These are phyloP conservation scores for Sporothrix mexicana DNA, from an alignment of 2,329 filamentous ascomycete species.

Conservation along the genomic window DNA sequence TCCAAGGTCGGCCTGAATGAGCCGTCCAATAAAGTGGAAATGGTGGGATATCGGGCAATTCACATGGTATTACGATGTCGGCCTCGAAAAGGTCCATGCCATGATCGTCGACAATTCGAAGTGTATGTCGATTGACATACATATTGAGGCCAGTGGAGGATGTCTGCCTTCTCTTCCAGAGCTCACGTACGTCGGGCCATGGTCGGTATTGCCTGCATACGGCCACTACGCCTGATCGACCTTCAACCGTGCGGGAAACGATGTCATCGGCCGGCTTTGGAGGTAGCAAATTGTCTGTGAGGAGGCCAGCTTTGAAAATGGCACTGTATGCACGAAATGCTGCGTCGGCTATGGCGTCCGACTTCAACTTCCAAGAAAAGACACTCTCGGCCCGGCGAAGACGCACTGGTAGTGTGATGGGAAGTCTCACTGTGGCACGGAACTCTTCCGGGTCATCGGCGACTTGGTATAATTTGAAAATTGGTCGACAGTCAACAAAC, in stretches of 20 bases:
- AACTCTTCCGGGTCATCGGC: constrained; percentile 41
- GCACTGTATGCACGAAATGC: constrained; percentile 79
- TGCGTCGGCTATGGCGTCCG: constrained; percentile 77
- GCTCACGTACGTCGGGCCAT: constrained; percentile 52
- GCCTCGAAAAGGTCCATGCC: constrained; percentile 47
- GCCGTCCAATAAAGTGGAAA: constrained; percentile 52
- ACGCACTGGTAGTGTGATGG: constrained; percentile 68
- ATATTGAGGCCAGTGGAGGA: not conserved
- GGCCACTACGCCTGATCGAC: constrained; percentile 45
- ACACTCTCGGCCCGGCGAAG: constrained; percentile 61
- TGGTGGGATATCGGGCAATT: constrained; percentile 47
- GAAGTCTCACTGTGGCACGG: constrained; percentile 70
- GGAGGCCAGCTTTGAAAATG: constrained; percentile 71
- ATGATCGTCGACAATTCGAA: constrained; percentile 47
- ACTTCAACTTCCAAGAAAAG: constrained; percentile 70
- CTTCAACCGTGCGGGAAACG: constrained; percentile 46
- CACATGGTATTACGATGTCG: constrained; percentile 52
- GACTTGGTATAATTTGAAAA: constrained; percentile 64
- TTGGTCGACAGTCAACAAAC: constrained; percentile 69
- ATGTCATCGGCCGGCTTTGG: constrained; percentile 41
- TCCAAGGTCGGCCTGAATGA: constrained; percentile 45
- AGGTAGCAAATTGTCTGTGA: constrained; percentile 82
- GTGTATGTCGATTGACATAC: constrained; percentile 42
- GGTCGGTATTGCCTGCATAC: constrained; percentile 53
- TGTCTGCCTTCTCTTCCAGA: constrained; percentile 47